A percentile compares a stretch with the other conserved stretches of the same genome.
phyloP scores from a whole-genome alignment of 1,139 yeast species.

The Magnusiomyces suaveolens region DNA sequence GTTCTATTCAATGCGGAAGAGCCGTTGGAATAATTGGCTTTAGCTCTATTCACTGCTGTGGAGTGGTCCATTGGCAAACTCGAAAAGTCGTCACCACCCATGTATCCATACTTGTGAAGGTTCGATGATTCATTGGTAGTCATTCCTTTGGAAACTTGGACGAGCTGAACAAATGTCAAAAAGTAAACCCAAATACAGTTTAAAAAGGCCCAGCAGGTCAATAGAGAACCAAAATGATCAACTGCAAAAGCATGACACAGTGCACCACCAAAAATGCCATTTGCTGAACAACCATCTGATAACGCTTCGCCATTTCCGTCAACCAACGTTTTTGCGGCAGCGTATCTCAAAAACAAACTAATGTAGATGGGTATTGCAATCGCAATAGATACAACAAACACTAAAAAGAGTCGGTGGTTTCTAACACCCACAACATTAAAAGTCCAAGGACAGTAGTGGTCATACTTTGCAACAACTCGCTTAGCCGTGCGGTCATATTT shows the following conservation, averaged over 20 bases:
- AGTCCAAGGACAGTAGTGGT: constrained; percentile 95
- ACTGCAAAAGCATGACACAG: constrained; percentile 48
- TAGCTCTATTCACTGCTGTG: constrained; percentile 50
- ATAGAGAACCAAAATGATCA: constrained; percentile 46
- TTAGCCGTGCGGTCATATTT: constrained; percentile 53
- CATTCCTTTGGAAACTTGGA: constrained; percentile 69
- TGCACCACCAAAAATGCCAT: constrained; percentile 31
- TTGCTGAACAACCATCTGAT: constrained; percentile 30
- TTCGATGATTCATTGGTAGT: constrained; percentile 66
- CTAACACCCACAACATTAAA: constrained; percentile 84
- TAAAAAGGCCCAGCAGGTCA: constrained; percentile 48
- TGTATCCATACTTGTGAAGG: constrained; percentile 28
- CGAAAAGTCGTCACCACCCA: constrained; percentile 31
- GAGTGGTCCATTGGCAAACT: constrained; percentile 30
- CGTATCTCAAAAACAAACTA: constrained; percentile 25
- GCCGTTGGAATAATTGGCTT: constrained; percentile 54
- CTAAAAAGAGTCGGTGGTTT: constrained; percentile 71
- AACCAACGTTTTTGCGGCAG: constrained; percentile 6
- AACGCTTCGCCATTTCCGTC: neutral
- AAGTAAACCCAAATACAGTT: constrained; percentile 64
- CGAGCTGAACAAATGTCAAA: constrained; percentile 56
- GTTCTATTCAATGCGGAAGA: too few relatives aligned
- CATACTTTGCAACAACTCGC: constrained; percentile 67
- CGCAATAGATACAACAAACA: constrained; percentile 51
- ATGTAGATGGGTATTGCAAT: constrained; percentile 42